phyloP scores from a whole-genome alignment of 371 early-diverging fungal genomes.

The Mortierella sp. region DNA sequence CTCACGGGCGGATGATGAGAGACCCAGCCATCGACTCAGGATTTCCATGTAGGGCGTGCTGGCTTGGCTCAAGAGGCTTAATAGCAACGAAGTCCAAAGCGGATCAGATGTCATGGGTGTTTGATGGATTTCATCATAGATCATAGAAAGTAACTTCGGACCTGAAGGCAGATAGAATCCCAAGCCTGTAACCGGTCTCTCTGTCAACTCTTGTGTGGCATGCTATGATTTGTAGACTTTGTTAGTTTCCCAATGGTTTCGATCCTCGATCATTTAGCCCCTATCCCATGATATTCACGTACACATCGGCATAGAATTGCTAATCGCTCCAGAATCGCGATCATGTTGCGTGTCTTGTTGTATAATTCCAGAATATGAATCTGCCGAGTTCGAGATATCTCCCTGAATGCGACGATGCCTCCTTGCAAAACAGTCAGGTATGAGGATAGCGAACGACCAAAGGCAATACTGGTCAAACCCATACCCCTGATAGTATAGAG shows the following conservation, averaged over 20 bases:
- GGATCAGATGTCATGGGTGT: constrained; percentile 39
- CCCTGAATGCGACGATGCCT: constrained; percentile 44
- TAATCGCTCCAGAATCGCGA: constrained; percentile 36
- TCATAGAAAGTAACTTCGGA: constrained; percentile 52
- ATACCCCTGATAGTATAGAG: constrained; percentile 39
- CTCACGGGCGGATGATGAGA: constrained; percentile 15
- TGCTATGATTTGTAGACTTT: constrained; percentile 14
- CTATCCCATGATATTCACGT: background rate
- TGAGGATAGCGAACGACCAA: constrained; percentile 59
- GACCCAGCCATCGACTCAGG: constrained; percentile 62
- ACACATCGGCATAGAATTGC: constrained; percentile 47
- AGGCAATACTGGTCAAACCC: constrained; percentile 60
- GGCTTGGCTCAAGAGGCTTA: constrained; percentile 55
- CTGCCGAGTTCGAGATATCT: constrained; percentile 7
- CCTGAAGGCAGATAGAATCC: constrained; percentile 61
- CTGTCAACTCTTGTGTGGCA: constrained; percentile 6
- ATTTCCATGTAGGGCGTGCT: constrained; percentile 62
- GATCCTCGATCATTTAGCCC: no score
- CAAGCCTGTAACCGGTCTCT: constrained; percentile 6
- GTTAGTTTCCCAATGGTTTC: no score
- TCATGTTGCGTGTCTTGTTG: constrained; percentile 48
- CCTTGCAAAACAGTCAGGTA: constrained; percentile 56
- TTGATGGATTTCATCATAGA: constrained; percentile 54
- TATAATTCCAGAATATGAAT: constrained; percentile 51
- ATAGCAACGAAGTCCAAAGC: constrained; percentile 55